Evolutionary conservation across 2,329 filamentous ascomycete genomes (phyloP).

Genomic region (Ramularia endophylla): DNA sequence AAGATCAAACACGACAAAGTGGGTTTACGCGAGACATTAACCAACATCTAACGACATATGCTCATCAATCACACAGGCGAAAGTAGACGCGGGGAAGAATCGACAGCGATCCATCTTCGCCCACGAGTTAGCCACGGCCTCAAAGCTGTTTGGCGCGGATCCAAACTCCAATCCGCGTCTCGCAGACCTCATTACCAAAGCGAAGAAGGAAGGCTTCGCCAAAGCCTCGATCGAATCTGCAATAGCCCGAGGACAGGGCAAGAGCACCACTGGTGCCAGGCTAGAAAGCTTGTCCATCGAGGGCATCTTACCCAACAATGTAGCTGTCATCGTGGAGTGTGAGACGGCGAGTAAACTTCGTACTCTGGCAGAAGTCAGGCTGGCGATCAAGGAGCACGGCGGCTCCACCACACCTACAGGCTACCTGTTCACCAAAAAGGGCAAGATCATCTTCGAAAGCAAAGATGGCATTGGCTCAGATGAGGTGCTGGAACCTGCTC

Average conservation of each 20-base stretch:
- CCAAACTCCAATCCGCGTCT: constrained; percentile 69
- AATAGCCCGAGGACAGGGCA: constrained; percentile 81
- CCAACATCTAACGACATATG: no score
- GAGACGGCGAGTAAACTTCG: constrained; percentile 77
- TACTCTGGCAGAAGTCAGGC: constrained; percentile 65
- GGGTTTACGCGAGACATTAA: no score
- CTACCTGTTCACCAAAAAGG: constrained; percentile 80
- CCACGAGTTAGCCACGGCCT: constrained; percentile 67
- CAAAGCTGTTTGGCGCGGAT: constrained; percentile 73
- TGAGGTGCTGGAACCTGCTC: constrained; percentile 70
- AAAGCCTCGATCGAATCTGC: constrained; percentile 80
- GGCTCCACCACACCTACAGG: constrained; percentile 67
- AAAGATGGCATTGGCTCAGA: constrained; percentile 54
- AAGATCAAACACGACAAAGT: constrained; percentile 62
- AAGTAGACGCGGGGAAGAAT: constrained; percentile 74
- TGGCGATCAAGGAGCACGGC: constrained; percentile 63
- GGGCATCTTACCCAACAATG: constrained; percentile 66
- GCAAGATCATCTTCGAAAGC: constrained; percentile 63
- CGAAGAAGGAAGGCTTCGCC: constrained; percentile 80
- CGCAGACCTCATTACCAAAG: constrained; percentile 63
- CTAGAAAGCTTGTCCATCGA: constrained; percentile 78
- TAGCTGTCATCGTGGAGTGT: constrained; percentile 75
- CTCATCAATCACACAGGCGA: no score
- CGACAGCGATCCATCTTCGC: constrained; percentile 61
- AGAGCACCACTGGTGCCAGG: constrained; percentile 64